These are phyloP conservation scores for Trichoderma sp. DNA, from an alignment of 2,329 filamentous ascomycete species.

Conservation along the genomic window DNA sequence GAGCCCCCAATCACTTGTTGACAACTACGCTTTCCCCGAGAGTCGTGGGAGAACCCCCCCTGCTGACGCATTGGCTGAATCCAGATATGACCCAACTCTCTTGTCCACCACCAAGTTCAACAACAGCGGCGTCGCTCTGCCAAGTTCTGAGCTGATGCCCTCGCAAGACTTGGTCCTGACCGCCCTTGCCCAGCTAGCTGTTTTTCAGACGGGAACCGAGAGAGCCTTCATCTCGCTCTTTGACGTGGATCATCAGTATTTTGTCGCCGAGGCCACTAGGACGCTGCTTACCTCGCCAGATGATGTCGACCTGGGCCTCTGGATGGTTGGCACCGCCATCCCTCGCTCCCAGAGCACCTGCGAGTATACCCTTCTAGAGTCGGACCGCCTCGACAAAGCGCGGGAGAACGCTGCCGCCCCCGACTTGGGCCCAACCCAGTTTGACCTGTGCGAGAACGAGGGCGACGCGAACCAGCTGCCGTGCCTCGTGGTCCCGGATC, in stretches of 20 bases:
- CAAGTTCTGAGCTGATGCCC: constrained; percentile 31
- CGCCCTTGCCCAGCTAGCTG: constrained; percentile 51
- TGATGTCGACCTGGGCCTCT: constrained; percentile 23
- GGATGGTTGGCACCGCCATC: constrained; percentile 33
- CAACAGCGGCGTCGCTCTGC: constrained; percentile 11
- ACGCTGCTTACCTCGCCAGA: constrained; percentile 39
- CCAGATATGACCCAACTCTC: constrained; percentile 27
- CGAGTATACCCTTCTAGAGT: constrained; percentile 31
- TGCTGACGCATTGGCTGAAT: neutral
- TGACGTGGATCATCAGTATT: constrained; percentile 48
- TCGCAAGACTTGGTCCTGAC: constrained; percentile 44
- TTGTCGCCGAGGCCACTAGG: constrained; percentile 51
- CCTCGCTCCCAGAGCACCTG: constrained; percentile 32
- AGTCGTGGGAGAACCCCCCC: neutral
- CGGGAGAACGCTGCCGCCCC: neutral
- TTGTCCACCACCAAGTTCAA: constrained; percentile 18
- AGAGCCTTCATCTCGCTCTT: constrained; percentile 53
- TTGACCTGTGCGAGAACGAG: constrained; percentile 6
- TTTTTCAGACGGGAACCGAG: constrained; percentile 45
- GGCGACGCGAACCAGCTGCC: constrained; percentile 31
- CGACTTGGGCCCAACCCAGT: neutral
- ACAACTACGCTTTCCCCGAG: neutral
- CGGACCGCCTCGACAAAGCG: constrained; percentile 3
- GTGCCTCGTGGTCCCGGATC: constrained; percentile 38
- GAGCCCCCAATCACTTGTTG: neutral